These are phyloP conservation scores for Mycosarcoma mackinlayi DNA, from an alignment of 1,284 basidiomycete species.

Conservation along the genomic window DNA sequence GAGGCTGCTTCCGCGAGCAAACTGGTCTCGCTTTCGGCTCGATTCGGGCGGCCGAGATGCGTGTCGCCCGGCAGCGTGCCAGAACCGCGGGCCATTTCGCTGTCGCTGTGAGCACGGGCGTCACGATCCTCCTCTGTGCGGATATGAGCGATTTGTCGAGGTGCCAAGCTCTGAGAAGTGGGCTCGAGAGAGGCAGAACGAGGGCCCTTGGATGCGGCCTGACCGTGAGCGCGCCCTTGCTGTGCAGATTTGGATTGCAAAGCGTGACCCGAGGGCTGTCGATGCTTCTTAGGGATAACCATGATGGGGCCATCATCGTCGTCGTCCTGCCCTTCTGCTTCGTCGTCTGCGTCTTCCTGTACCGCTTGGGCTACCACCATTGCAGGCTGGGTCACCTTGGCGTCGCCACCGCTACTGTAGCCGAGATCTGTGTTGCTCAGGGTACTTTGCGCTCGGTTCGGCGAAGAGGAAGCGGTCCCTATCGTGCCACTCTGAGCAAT, in stretches of 20 bases:
- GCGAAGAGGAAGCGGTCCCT: neutral
- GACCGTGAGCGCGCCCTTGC: neutral
- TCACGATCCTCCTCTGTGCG: neutral
- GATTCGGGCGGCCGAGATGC: neutral
- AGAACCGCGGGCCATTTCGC: conserved; percentile 8
- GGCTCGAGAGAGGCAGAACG: neutral
- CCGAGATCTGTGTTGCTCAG: neutral
- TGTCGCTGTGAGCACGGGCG: conserved; percentile 24
- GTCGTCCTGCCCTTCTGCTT: conserved; percentile 48
- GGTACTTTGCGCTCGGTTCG: neutral
- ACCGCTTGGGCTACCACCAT: neutral
- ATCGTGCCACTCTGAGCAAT: neutral
- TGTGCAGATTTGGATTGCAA: conserved; percentile 16
- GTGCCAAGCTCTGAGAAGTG: neutral
- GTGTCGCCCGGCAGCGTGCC: neutral
- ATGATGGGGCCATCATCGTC: conserved; percentile 64
- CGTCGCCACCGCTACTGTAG: neutral
- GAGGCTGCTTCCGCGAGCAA: conserved; percentile 10
- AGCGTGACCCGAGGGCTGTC: conserved; percentile 12
- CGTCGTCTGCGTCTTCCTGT: conserved; percentile 26
- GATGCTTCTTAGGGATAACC: conserved; percentile 45
- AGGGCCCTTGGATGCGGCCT: neutral
- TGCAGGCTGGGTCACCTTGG: conserved; percentile 2
- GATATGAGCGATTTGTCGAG: neutral
- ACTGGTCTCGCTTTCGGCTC: conserved; percentile 34